Conservation (phyloP, 2,329 filamentous ascomycete genomes). For the Colletotrichum kahawae region DNA sequence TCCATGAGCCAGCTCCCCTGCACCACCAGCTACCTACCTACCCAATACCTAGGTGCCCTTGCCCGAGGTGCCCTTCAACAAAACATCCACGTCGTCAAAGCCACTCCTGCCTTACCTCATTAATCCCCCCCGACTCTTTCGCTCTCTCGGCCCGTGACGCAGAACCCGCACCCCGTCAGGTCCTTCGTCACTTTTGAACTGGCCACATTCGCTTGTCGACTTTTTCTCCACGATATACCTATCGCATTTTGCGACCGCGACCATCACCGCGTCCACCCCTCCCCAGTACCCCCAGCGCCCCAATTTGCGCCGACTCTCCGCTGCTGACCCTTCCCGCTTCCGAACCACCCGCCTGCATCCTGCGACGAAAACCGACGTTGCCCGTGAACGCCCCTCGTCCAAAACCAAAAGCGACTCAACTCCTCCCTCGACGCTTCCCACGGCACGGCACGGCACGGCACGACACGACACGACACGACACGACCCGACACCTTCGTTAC, state of each 20-base stretch:
- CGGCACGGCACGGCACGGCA: background rate
- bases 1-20: background rate
- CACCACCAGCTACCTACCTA: background rate
- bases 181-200: background rate
- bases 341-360: conserved; percentile 11
- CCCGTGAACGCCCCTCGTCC: background rate
- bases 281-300: background rate
- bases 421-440: background rate
- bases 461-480: too few relatives aligned
- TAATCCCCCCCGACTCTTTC: background rate
- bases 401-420: background rate
- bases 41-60: background rate
- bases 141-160: background rate
- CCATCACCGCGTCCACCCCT: background rate
- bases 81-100: conserved; percentile 8
- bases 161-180: background rate
- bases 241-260: background rate
- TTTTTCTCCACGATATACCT: background rate
- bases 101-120: background rate
- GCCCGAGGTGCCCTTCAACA: background rate
- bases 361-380: background rate
- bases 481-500: background rate
- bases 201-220: background rate
- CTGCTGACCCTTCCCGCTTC: conserved; percentile 5
- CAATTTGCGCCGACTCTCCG: conserved; percentile 21